These are phyloP conservation scores for Populus euphratica DNA, from an alignment of 345 rosid genomes.

Conservation along the genomic window DNA sequence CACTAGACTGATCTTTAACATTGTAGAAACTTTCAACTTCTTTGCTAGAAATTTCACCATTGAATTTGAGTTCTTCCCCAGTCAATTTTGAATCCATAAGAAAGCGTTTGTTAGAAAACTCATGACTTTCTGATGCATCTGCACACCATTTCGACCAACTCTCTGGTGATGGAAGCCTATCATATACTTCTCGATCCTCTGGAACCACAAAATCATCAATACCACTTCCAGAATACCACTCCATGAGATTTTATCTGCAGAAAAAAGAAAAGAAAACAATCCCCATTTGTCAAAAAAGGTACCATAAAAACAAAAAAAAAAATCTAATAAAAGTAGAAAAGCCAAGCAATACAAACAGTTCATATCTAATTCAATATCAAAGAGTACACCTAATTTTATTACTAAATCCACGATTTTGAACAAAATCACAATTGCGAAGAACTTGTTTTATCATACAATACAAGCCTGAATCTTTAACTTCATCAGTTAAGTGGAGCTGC, in stretches of 20 bases:
- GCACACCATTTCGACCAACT: constrained; percentile 51
- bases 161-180: constrained; percentile 44
- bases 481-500: neutral
- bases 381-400: neutral
- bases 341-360: neutral
- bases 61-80: constrained; percentile 15
- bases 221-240: constrained; percentile 33
- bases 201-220: constrained; percentile 46
- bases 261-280: neutral
- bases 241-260: constrained; percentile 41
- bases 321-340: no score
- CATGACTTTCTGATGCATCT: constrained; percentile 16
- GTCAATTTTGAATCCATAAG: neutral
- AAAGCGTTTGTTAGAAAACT: constrained; percentile 24
- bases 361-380: neutral
- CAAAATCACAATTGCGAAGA: neutral
- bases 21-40: constrained; percentile 12
- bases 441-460: neutral
- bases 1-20: constrained; percentile 20
- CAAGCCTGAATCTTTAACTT: neutral
- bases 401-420: neutral
- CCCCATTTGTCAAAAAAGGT: neutral
- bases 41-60: constrained; percentile 10
- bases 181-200: constrained; percentile 37
- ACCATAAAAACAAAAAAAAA: neutral